These are phyloP conservation scores for Schwanniomyces pseudopolymorphus DNA, from an alignment of 805 yeast species.

Conservation along the genomic window DNA sequence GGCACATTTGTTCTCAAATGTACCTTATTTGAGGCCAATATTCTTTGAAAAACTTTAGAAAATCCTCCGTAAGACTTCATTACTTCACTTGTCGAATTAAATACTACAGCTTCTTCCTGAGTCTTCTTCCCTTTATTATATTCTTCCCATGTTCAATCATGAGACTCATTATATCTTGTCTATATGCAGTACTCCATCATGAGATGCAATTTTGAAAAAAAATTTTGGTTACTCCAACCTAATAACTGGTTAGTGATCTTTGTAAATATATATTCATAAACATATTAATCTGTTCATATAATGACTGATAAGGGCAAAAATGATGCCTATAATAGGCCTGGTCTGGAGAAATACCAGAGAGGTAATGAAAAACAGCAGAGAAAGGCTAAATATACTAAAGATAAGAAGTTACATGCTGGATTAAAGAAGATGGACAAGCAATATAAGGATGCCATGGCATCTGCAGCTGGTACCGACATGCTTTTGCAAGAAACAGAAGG, in stretches of 20 bases:
- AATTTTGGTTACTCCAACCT: constrained; percentile 27
- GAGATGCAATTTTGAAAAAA: constrained; percentile 17
- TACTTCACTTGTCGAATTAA: background rate
- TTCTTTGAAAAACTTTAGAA: background rate
- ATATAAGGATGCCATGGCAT: constrained; percentile 72
- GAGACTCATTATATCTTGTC: background rate
- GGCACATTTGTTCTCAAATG: constrained; percentile 4
- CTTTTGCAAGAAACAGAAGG: constrained; percentile 84
- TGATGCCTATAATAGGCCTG: constrained; percentile 19
- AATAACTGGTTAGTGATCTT: background rate
- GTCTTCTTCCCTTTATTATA: background rate
- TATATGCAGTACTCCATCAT: constrained; percentile 1
- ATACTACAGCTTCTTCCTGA: background rate
- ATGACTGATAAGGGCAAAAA: constrained; percentile 21
- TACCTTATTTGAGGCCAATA: background rate
- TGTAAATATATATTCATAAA: background rate
- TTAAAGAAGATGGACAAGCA: constrained; percentile 67
- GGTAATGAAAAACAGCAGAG: constrained; percentile 15
- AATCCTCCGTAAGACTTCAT: constrained; percentile 1
- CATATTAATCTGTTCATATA: background rate
- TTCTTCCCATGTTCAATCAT: background rate
- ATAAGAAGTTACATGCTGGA: constrained; percentile 62
- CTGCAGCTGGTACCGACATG: constrained; percentile 86
- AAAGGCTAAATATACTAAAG: constrained; percentile 43
- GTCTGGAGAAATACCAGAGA: constrained; percentile 27